Base-by-base conservation (phyloP, 1,284 basidiomycete genomes). In the Mycosarcoma mackinlayi region DNA sequence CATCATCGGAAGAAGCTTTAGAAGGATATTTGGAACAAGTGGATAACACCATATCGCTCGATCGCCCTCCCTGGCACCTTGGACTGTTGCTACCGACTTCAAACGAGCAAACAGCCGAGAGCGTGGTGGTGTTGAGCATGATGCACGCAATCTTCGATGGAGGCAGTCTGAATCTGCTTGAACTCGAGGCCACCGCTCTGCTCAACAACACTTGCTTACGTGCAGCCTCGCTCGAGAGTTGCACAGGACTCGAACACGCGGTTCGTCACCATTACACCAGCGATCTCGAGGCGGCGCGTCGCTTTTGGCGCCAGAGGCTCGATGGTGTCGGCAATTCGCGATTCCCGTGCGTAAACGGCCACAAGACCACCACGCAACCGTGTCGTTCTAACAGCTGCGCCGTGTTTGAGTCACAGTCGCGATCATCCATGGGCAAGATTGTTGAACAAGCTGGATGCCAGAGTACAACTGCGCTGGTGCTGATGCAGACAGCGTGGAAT, bases 91-190 rank as follows among this genome's bases (percentile, higher is more conserved):
- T 37, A 6, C 38, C 54, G 7, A 13, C 9, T n/a, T 6, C 4
- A 25, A 23, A 42, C 0, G 21, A 11, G 14, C 30, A 27, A 16
- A 37, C 11, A 2, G 42, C 6, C 3, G 33, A 47, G 16, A 24
- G 41, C 49, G 41, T 48, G 13, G 47, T 52, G 4, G 44, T 48
- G 5, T 27, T 64, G 9, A 48, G 45, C 38, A 37, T 64, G 44
- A 48, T 57, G 45, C 61, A 64, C 30, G 61, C 54, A 24, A 49
- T 58, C 19, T 64, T 64, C 23, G 61, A 64, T 37, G 61, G 61
- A 30, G 61, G 54, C 5, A 52, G 55, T 13, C 55, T 64, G 2
- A 44, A 54, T 1, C 45, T 64, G 3, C 44, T 64, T 23, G 30
- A 52, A 14, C 7, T 49, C 19, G 61, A 57, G 16, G 54, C 21